Percentiles rank a stretch among this genome's conserved stretches.
These are phyloP conservation scores for Cladosporium austrohemisphaericum DNA, from an alignment of 2,329 filamentous ascomycete species.

Conservation along the genomic window DNA sequence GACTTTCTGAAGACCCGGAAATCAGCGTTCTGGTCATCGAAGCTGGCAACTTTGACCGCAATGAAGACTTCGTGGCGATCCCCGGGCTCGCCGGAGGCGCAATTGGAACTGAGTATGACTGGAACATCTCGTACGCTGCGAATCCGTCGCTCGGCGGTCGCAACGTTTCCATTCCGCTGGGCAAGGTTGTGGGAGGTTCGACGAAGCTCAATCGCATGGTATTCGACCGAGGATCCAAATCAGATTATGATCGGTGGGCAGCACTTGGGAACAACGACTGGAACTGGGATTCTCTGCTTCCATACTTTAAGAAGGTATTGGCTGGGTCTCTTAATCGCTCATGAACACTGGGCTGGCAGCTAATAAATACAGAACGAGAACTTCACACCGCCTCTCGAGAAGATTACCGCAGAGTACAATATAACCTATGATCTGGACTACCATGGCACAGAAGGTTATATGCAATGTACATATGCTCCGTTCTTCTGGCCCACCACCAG, in stretches of 20 bases:
- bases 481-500: constrained; percentile 41
- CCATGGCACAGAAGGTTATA: constrained; percentile 3
- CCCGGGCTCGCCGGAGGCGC: constrained; percentile 2
- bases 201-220: constrained; percentile 33
- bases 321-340: background rate
- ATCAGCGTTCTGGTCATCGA: constrained; percentile 29
- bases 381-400: background rate
- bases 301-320: constrained; percentile 33
- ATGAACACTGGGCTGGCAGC: background rate
- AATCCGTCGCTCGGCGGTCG: constrained; percentile 36
- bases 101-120: constrained; percentile 22
- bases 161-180: constrained; percentile 42
- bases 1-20: constrained; percentile 23
- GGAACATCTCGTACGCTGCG: constrained; percentile 27
- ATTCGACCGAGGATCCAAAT: constrained; percentile 31
- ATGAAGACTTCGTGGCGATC: background rate
- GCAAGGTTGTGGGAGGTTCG: constrained; percentile 49
- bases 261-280: constrained; percentile 35
- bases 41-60: constrained; percentile 31
- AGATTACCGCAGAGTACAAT: constrained; percentile 22
- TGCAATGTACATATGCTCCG: constrained; percentile 30
- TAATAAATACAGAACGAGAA: constrained; percentile 19
- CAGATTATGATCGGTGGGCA: constrained; percentile 34
- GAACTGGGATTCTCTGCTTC: constrained; percentile 34
- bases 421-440: constrained; percentile 1